phyloP scores from a whole-genome alignment of 1,284 basidiomycete genomes.

The Pterula multifida region DNA sequence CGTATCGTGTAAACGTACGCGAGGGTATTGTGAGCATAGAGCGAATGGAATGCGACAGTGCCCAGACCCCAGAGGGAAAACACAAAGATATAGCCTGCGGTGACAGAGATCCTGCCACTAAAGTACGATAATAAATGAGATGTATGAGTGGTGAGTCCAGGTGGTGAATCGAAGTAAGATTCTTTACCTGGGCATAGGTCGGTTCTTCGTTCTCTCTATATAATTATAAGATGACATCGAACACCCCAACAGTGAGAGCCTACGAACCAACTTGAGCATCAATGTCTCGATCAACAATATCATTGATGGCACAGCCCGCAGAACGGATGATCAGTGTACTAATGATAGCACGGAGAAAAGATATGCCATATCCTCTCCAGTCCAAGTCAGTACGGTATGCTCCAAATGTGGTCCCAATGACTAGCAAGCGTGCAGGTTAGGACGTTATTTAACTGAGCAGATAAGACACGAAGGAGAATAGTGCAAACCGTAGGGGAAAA shows the following conservation, averaged over 20 bases:
- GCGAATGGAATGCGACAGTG: not conserved
- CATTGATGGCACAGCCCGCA: slow-evolving; percentile 40
- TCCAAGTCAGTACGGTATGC: too few relatives aligned
- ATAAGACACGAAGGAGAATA: too few relatives aligned
- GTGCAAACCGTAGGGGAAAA: too few relatives aligned
- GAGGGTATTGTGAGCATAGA: not conserved
- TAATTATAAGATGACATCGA: not conserved
- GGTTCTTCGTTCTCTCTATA: slow-evolving; percentile 30
- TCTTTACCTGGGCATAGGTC: slow-evolving; percentile 35
- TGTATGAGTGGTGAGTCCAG: too few relatives aligned
- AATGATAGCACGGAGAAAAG: slow-evolving; percentile 13
- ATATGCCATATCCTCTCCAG: too few relatives aligned
- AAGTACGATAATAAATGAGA: too few relatives aligned
- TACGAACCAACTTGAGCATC: slow-evolving; percentile 38
- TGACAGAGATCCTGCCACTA: not conserved
- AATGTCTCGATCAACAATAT: slow-evolving; percentile 38
- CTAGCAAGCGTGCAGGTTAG: too few relatives aligned
- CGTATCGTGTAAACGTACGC: not conserved
- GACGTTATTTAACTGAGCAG: too few relatives aligned
- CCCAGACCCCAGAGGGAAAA: not conserved
- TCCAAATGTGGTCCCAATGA: too few relatives aligned
- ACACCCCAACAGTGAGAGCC: not conserved
- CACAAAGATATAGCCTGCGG: not conserved
- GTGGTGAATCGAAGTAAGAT: too few relatives aligned
- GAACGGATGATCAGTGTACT: slow-evolving; percentile 30